Evolutionary conservation across 1,139 yeast genomes (phyloP), one percentile per base, ranked within the genome.

Genomic region (Pichia sp.): DNA sequence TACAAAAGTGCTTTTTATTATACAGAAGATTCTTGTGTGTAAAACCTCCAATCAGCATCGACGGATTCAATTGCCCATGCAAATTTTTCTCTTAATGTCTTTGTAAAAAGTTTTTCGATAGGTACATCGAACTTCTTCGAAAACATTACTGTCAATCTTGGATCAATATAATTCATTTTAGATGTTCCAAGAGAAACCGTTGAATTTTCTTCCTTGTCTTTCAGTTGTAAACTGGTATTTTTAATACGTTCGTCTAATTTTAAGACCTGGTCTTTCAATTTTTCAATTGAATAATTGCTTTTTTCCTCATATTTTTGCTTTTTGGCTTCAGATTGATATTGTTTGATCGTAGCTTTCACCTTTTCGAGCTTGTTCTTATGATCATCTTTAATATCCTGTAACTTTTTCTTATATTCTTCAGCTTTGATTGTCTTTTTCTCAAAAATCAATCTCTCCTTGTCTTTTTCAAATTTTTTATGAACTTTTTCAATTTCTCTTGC

Each of bases 51-150:
- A 57, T 86, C 69, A 53, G 78, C 87, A 60, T 85, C 97, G 4
- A 81, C 90, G 43, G 92, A 81, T 62, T 90, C 95, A 46, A 90
- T 83, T 29, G 98, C 97, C 98, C 98, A 90, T 44, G 78, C 81
- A 66, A 90, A 90, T 68, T 90, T 90, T 40, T 90, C 97, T 52
- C 97, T 72, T 53, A 90, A 70, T 0, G 97, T 85, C 65, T 87
- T 88, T 28, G 97, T 84, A 56, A 92, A 88, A 44, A 92, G 72
- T 65, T 86, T 88, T 64, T 90, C 97, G 49, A 92, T 83, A 10
- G 97, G 97, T 29, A 92, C 97, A 47, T 78, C 72, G 60, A 71
- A 87, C 64, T 81, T 85, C 64, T 88, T 88, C 42, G 95, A 77
- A 64, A 88, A 92, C 74, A 86, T 81, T 40, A 86, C 97, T 0